These are phyloP conservation scores for Zangia roseola DNA, from an alignment of 768 basidiomycete genomes.

Conservation along the genomic window DNA sequence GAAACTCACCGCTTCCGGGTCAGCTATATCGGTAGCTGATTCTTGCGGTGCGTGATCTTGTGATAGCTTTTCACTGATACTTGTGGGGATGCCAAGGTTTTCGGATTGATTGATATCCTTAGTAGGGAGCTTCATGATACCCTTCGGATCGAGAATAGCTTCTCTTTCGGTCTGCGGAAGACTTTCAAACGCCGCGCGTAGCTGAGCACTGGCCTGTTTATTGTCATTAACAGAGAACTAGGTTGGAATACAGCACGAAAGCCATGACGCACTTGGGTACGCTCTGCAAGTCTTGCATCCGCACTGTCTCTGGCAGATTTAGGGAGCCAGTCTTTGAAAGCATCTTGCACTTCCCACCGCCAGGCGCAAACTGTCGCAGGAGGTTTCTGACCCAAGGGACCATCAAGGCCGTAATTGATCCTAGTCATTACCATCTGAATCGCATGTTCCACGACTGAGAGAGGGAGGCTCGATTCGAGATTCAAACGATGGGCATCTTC, in stretches of 20 bases:
- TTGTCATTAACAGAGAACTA: constrained; percentile 1
- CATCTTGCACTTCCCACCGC: constrained; percentile 82
- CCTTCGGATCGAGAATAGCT: constrained; percentile 54
- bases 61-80: background rate
- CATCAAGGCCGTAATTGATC: constrained; percentile 79
- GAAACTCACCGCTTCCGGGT: constrained; percentile 39
- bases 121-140: constrained; percentile 30
- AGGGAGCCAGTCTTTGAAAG: constrained; percentile 61
- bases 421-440: constrained; percentile 65
- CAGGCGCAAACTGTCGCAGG: constrained; percentile 71
- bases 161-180: constrained; percentile 58
- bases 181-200: constrained; percentile 53
- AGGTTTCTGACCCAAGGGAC: constrained; percentile 44
- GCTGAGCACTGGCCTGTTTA: constrained; percentile 55
- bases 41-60: constrained; percentile 31
- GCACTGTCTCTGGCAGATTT: constrained; percentile 63
- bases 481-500: constrained; percentile 34
- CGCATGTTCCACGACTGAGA: constrained; percentile 54
- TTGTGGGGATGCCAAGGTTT: constrained; percentile 2
- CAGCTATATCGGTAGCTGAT: constrained; percentile 32
- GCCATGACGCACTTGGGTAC: constrained; percentile 51
- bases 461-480: constrained; percentile 41
- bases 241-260: background rate
- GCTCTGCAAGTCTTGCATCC: constrained; percentile 58
- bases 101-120: constrained; percentile 34